Percentiles rank a stretch among this genome's conserved stretches.
Evolutionary conservation across 2,329 filamentous ascomycete genomes (phyloP).

Genomic region (Gremmenia infestans): DNA sequence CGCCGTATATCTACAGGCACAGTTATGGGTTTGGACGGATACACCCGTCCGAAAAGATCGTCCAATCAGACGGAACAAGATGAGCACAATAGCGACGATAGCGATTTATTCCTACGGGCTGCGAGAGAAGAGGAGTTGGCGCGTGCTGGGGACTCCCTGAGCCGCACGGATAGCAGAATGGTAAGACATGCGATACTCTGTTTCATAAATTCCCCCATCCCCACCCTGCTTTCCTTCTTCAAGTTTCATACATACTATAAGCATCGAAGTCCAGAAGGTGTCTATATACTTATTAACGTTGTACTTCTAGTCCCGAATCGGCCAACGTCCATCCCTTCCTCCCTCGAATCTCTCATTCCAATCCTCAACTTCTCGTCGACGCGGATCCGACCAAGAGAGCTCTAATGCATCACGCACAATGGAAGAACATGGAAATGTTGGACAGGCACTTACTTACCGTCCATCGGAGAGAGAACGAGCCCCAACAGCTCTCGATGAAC

Average conservation of each 20-base stretch:
- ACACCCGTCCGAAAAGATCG: constrained; percentile 7
- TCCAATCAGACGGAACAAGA: constrained; percentile 19
- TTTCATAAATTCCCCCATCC: neutral
- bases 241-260: constrained; percentile 4
- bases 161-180: constrained; percentile 20
- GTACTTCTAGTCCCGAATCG: constrained; percentile 25
- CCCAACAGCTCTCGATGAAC: constrained; percentile 14
- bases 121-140: constrained; percentile 29
- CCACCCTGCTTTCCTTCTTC: constrained; percentile 4
- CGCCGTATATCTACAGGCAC: constrained; percentile 24
- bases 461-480: constrained; percentile 21
- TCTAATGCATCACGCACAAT: constrained; percentile 15
- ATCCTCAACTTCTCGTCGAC: constrained; percentile 20
- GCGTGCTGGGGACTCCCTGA: constrained; percentile 12
- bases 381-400: constrained; percentile 26
- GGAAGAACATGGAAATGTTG: constrained; percentile 23
- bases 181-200: constrained; percentile 14
- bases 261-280: constrained; percentile 6
- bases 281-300: constrained; percentile 15
- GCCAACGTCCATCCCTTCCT: constrained; percentile 26
- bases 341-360: constrained; percentile 17
- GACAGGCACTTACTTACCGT: constrained; percentile 25
- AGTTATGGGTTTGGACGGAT: constrained; percentile 24
- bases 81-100: constrained; percentile 29
- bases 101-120: constrained; percentile 29